phyloP scores from a whole-genome alignment of 139 green algal species.

The Volvox reticuliferus region DNA sequence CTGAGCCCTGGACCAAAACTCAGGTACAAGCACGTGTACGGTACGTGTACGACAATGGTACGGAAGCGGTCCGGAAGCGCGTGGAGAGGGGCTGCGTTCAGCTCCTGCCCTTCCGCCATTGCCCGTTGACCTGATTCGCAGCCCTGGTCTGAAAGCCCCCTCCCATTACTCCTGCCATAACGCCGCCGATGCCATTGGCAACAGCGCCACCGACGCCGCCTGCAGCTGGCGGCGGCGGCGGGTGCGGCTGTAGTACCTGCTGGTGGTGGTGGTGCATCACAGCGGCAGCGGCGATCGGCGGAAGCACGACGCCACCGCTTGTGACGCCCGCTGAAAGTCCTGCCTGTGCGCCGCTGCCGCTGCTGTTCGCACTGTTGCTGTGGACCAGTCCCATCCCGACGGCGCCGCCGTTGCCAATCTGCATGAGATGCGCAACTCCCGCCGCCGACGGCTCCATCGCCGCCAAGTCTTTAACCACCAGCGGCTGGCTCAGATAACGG shows the following conservation, averaged over 20 bases:
- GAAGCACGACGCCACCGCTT: background rate
- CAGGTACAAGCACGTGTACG: too few species aligned
- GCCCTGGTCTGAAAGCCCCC: background rate
- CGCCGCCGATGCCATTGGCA: background rate
- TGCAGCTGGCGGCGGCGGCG: background rate
- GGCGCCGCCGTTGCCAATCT: background rate
- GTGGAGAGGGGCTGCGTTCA: background rate
- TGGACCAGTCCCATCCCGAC: background rate
- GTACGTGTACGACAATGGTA: too few species aligned
- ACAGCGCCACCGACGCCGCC: background rate
- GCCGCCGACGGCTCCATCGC: conserved; percentile 4
- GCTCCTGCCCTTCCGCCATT: conserved; percentile 12
- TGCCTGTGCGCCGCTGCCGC: too few species aligned
- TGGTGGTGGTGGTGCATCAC: conserved; percentile 12
- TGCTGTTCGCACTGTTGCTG: background rate
- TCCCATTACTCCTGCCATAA: background rate
- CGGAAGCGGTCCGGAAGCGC: too few species aligned
- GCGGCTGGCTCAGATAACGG: conserved; percentile 18
- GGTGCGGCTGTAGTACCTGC: background rate
- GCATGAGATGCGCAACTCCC: background rate
- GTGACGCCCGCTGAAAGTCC: background rate
- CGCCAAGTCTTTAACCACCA: background rate
- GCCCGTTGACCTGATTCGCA: background rate
- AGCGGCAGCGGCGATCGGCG: background rate
- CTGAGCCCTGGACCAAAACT: too few species aligned